Evolutionary conservation across 805 yeast genomes (phyloP), one percentile per base, ranked within the genome.

Genomic region (Jamesozyma piceae): DNA sequence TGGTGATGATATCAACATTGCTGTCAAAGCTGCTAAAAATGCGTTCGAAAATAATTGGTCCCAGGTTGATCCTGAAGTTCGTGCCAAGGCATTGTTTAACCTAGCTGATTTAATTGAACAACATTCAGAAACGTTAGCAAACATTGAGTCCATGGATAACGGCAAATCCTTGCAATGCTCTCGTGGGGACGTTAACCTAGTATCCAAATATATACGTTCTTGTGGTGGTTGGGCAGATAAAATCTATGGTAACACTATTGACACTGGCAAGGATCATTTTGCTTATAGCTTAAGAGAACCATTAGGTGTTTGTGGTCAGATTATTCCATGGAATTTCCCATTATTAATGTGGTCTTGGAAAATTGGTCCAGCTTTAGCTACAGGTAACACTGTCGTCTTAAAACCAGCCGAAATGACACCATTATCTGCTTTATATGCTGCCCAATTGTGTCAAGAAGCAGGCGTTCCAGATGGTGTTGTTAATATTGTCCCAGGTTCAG

Each of bases 271-370:
- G 44, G 68, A 77, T 39, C 85, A 84, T 65, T 78, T 88, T 63
- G 76, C 77, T 48, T 86, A 81, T 68, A 80, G 90, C 50, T 77
- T 79, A 64, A 82, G 82, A 65, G 95, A 88, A 67, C 95, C 97
- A 46, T 70, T 85, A 56, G 97, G 96, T 62, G 96, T 89, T 37
- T 86, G 95, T 64, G 97, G 95, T 46, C 95, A 86, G 66, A 84
- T 89, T 60, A 88, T 89, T 52, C 96, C 97, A 54, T 89, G 97
- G 97, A 89, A 89, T 71, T 89, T 87, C 78, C 97, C 97, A 49
- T 67, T 89, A 54, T 74, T 86, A 63, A 88, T 89, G 92, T 82
- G 87, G 71, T 72, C 94, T 24, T 89, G 97, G 97, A 89, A 89
- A 67, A 70, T 89, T 48, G 95, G 89, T 45, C 96, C 97, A 37